Percentiles rank a stretch among this genome's conserved stretches.
phyloP scores from a whole-genome alignment of 805 yeast genomes.

The Ogataea polymorpha region DNA sequence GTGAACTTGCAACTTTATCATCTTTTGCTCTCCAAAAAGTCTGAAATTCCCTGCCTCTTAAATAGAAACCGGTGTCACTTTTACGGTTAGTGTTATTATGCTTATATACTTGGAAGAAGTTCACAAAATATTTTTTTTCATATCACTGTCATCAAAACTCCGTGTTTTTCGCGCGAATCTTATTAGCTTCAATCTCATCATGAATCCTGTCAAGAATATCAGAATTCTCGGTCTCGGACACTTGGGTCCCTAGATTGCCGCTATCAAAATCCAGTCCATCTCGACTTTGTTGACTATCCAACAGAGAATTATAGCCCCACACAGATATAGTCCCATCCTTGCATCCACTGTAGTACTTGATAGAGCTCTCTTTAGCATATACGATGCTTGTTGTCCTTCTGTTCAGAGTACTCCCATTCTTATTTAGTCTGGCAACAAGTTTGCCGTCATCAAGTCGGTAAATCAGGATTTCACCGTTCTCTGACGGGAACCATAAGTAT shows the following conservation, averaged over 20 bases:
- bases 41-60: background rate
- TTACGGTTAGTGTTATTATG: background rate
- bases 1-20: slow-evolving; percentile 29
- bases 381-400: slow-evolving; percentile 52
- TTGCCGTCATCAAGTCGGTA: slow-evolving; percentile 61
- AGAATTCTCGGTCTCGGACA: background rate
- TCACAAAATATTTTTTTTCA: slow-evolving; percentile 4
- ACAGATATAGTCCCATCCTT: slow-evolving; percentile 61
- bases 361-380: slow-evolving; percentile 42
- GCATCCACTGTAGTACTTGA: slow-evolving; percentile 56
- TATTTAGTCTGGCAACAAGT: slow-evolving; percentile 52
- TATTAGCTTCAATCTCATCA: slow-evolving; percentile 29
- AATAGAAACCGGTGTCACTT: background rate
- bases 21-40: slow-evolving; percentile 1
- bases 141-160: slow-evolving; percentile 4
- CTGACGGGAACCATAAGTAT: slow-evolving; percentile 68
- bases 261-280: slow-evolving; percentile 16
- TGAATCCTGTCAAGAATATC: slow-evolving; percentile 27
- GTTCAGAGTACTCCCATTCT: slow-evolving; percentile 35
- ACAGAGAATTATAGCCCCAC: slow-evolving; percentile 46
- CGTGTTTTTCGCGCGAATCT: slow-evolving; percentile 7
- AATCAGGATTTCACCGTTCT: slow-evolving; percentile 66
- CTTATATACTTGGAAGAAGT: background rate
- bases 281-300: slow-evolving; percentile 7
- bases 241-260: background rate